A percentile compares a stretch with the other conserved stretches of the same genome.
These are phyloP conservation scores for Colletotrichum scovillei DNA, from an alignment of 2,329 filamentous ascomycete species.

Conservation along the genomic window DNA sequence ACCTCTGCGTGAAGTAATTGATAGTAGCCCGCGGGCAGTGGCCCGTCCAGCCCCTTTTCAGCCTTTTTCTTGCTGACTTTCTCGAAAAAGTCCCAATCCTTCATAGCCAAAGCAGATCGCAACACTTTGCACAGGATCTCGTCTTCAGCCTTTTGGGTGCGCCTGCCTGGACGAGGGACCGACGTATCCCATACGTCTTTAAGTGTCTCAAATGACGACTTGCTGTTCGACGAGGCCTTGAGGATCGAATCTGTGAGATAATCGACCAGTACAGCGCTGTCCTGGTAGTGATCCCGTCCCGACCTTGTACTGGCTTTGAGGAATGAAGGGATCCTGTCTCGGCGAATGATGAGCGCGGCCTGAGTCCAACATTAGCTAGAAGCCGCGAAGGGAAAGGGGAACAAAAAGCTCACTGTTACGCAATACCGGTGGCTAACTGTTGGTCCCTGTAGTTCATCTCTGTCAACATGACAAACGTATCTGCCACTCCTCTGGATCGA, in stretches of 20 bases:
- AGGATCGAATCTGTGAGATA: not conserved
- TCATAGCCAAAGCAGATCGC: not conserved
- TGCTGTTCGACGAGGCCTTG: not conserved
- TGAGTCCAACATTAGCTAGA: not conserved
- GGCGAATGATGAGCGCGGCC: constrained; percentile 13
- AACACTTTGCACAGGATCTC: not conserved
- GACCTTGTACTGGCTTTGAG: not conserved
- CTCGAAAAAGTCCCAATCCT: constrained; percentile 10
- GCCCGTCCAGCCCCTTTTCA: not conserved
- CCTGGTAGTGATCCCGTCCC: not conserved
- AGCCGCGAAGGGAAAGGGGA: too few species aligned
- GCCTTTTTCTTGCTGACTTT: not conserved
- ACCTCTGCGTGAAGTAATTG: not conserved
- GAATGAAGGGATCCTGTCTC: not conserved
- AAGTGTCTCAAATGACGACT: not conserved
- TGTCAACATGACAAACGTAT: not conserved
- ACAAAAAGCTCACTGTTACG: not conserved
- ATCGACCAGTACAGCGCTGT: not conserved
- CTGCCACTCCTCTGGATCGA: too few species aligned
- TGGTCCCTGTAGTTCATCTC: constrained; percentile 29
- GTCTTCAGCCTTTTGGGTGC: not conserved
- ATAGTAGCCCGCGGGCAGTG: not conserved
- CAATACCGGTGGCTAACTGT: constrained; percentile 41
- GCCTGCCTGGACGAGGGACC: too few species aligned
- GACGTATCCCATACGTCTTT: not conserved